Percentiles rank a stretch among this genome's conserved stretches.
phyloP scores from a whole-genome alignment of 78 protist species.

The Neovahlkampfia damariscottae region DNA sequence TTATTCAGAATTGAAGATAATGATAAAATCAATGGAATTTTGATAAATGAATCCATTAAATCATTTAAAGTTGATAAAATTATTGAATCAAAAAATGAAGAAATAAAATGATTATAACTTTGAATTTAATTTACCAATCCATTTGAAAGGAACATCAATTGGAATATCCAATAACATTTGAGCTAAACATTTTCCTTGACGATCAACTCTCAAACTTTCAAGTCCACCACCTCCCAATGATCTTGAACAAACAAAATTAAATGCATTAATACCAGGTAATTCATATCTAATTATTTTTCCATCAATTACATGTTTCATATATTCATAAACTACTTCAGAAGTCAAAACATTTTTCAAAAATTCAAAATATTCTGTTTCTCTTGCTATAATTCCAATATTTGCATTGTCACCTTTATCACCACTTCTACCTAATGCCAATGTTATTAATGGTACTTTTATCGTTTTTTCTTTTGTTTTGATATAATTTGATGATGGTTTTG shows the following conservation, averaged over 20 bases:
- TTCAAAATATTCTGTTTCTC: background rate
- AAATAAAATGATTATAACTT: no score
- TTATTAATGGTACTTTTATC: constrained; percentile 1
- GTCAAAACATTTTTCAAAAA: background rate
- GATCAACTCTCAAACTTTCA: background rate
- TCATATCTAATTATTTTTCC: constrained; percentile 5
- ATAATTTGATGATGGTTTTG: background rate
- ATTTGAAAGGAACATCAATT: background rate
- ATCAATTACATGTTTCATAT: background rate
- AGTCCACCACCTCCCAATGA: constrained; percentile 34
- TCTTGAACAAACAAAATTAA: constrained; percentile 14
- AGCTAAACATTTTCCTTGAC: constrained; percentile 24
- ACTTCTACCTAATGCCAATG: constrained; percentile 8
- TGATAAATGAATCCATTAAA: background rate
- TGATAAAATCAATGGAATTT: background rate
- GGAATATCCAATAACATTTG: background rate
- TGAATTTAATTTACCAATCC: no score
- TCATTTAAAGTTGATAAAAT: background rate
- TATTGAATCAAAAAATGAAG: background rate
- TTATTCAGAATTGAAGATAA: background rate
- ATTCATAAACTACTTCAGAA: background rate
- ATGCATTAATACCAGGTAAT: constrained; percentile 9
- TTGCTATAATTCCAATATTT: constrained; percentile 16
- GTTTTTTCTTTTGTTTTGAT: background rate
- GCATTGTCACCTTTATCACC: constrained; percentile 33